Evolutionary conservation across 306 rosid species (phyloP).

Genomic region (Malus sieversii): DNA sequence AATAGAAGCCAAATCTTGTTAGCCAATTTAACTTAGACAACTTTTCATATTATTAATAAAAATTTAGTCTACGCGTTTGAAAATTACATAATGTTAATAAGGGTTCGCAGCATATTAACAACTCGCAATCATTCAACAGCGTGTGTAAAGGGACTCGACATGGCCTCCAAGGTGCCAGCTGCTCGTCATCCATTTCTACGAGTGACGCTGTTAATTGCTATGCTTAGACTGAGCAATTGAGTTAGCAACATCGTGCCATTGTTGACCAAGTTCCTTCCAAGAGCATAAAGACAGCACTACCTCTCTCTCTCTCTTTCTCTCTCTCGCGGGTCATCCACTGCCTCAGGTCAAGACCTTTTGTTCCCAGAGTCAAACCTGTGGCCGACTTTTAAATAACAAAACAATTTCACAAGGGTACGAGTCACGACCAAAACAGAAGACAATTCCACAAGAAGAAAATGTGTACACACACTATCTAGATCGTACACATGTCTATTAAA

Average conservation of each 20-base stretch:
- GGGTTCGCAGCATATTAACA: no score
- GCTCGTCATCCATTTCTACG: background rate
- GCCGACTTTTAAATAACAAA: background rate
- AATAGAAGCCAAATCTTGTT: background rate
- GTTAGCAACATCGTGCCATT: background rate
- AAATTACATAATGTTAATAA: no score
- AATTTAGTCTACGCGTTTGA: no score
- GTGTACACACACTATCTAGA: no score
- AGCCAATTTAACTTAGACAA: background rate
- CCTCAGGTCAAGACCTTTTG: background rate
- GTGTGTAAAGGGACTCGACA: background rate
- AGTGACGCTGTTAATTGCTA: background rate
- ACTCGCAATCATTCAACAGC: background rate
- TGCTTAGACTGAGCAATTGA: background rate
- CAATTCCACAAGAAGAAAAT: background rate
- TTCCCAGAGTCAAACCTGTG: background rate
- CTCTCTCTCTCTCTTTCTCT: no score
- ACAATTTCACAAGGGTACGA: background rate
- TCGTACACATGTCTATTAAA: no score
- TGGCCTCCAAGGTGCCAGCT: background rate
- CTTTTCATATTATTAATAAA: background rate
- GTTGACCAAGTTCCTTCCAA: background rate
- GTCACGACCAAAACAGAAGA: background rate
- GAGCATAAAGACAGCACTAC: background rate
- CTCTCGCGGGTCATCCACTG: background rate